phyloP scores from a whole-genome alignment of 257 asterid genomes.

The Rehmannia glutinosa region DNA sequence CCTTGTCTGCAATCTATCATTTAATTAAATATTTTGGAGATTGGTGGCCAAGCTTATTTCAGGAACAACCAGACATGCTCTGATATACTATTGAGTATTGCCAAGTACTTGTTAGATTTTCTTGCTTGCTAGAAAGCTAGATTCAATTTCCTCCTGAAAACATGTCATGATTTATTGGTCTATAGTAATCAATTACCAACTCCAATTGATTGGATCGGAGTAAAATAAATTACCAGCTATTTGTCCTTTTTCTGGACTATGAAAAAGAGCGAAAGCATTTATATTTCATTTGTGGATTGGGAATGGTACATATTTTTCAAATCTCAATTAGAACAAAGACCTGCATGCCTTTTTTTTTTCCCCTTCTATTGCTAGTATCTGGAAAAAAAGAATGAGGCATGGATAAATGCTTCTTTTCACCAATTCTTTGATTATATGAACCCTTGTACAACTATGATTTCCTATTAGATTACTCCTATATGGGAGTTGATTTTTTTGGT shows the following conservation, averaged over 20 bases:
- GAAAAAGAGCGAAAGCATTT: neutral
- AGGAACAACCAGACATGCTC: neutral
- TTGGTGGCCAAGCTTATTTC: neutral
- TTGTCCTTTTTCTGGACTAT: neutral
- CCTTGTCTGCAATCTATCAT: neutral
- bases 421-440: conserved; percentile 1
- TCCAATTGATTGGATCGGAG: neutral
- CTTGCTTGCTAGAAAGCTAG: too few species aligned
- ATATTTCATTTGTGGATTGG: neutral
- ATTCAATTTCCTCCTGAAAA: too few species aligned
- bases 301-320: too few species aligned
- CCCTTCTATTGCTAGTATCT: neutral
- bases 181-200: neutral
- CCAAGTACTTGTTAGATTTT: too few species aligned
- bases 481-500: conserved; percentile 1
- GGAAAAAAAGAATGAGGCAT: neutral
- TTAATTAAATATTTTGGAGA: neutral
- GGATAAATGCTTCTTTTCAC: neutral
- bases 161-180: too few species aligned
- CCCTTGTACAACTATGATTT: neutral
- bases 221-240: neutral
- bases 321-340: neutral
- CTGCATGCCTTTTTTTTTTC: neutral
- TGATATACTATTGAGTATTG: neutral
- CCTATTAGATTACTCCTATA: neutral